Percentiles rank a stretch among this genome's conserved stretches.
These are phyloP conservation scores for Cerrena zonata DNA, from an alignment of 1,284 basidiomycete genomes.

Conservation along the genomic window DNA sequence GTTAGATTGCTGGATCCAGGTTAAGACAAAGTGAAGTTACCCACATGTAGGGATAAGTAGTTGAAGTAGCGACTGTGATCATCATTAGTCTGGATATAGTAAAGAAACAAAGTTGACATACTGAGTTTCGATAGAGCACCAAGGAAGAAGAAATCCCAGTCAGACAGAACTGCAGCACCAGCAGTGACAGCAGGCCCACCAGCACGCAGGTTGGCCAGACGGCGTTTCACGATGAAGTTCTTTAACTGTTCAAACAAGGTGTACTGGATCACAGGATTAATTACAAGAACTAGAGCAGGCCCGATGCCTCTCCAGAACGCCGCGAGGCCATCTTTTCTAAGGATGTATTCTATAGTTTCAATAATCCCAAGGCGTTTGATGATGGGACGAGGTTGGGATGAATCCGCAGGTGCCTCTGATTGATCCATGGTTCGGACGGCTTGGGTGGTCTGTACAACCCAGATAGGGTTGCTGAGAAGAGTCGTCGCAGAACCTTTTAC, in stretches of 20 bases:
- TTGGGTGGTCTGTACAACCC: constrained; percentile 93
- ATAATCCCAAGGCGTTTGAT: constrained; percentile 59
- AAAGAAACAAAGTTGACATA: constrained; percentile 35
- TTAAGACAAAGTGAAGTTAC: constrained; percentile 22
- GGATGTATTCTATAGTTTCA: constrained; percentile 68
- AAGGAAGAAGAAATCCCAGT: constrained; percentile 85
- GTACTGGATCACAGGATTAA: constrained; percentile 92
- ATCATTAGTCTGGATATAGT: constrained; percentile 1
- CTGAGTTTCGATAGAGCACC: constrained; percentile 84
- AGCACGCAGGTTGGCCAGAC: constrained; percentile 49
- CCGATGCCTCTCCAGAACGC: constrained; percentile 96
- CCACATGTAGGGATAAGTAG: constrained; percentile 78
- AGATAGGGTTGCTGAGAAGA: constrained; percentile 89
- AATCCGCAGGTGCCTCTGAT: no score
- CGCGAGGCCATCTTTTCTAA: constrained; percentile 70
- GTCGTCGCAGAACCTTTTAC: constrained; percentile 87
- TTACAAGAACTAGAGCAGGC: constrained; percentile 86
- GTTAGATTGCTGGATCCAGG: no score
- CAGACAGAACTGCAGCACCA: constrained; percentile 51
- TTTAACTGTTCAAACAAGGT: constrained; percentile 86
- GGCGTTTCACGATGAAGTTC: constrained; percentile 61
- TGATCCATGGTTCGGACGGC: constrained; percentile 57
- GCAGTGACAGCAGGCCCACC: constrained; percentile 35
- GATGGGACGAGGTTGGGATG: constrained; percentile 21
- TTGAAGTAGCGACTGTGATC: constrained; percentile 59